Base-by-base conservation (phyloP, 2,329 filamentous ascomycete genomes). In the Clonostachys byssicola region DNA sequence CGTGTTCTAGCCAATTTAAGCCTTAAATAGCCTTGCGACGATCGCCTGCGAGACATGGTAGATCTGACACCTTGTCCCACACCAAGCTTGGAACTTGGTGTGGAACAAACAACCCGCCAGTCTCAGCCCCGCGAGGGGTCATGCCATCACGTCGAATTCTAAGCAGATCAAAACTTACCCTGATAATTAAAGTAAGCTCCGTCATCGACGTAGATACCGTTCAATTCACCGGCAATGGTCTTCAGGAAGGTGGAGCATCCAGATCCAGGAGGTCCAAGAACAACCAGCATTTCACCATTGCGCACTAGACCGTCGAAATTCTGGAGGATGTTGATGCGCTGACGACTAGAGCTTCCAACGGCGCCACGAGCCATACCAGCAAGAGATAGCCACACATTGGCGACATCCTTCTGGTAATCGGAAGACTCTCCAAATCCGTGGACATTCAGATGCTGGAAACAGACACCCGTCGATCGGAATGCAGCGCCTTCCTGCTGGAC, bases 181-280 rank as follows among this genome's bases (percentile, higher is more conserved):
- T 94, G 86, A 60, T 95, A 95, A 68, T 95, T 92, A 60, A 95
- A 82, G 52, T 88, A 82, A 0, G 87, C 85, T 12, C 73, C 69
- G 4, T 85, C 69, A 43, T 89, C 86, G 13, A 94, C 74, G 55
- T 78, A 82, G 56, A 95, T 84, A 45, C 90, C 90, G 55, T 91
- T 86, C 18, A 86, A 89, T 66, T 95, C 89, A 50, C 90, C 89
- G 5, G 89, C 81, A 54, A 95, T 81, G 0, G 89, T 88, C 72
- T 95, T 95, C 49, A 95, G 73, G 52, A 95, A 85, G 3, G 90
- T 95, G 14, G 87, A 89, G 64, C 90, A 95, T 46, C 87, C 87
- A n/a, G 78, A 77, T 39, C 80, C 80, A 3, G 86, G 86, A 47
- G 85, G 86, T 14, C 86, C 86, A 34, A 90, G 74, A 3, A 89